phyloP scores from a whole-genome alignment of 257 asterid genomes.

The Solanum habrochaites region DNA sequence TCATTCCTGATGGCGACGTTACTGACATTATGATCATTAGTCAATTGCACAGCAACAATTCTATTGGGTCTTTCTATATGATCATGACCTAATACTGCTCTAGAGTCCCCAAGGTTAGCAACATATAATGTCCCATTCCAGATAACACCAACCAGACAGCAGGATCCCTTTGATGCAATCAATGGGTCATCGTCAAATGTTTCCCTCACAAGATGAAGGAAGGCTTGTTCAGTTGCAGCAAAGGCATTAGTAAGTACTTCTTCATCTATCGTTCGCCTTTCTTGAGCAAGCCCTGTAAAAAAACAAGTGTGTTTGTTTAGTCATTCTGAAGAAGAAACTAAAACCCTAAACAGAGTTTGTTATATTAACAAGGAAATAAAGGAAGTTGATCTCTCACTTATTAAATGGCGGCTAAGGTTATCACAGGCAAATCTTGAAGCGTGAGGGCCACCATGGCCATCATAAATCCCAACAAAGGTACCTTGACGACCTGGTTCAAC shows the following conservation, averaged over 20 bases:
- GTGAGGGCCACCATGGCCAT: slow-evolving; percentile 84
- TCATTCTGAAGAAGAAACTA: background rate
- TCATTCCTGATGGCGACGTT: slow-evolving; percentile 61
- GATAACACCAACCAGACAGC: slow-evolving; percentile 77
- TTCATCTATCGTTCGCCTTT: slow-evolving; percentile 40
- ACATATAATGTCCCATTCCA: slow-evolving; percentile 45
- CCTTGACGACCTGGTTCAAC: slow-evolving; percentile 53
- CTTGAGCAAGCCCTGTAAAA: slow-evolving; percentile 46
- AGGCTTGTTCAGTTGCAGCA: slow-evolving; percentile 56
- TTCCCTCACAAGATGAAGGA: slow-evolving; percentile 36
- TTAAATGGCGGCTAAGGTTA: slow-evolving; percentile 40
- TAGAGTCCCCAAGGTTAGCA: slow-evolving; percentile 82
- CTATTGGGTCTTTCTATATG: slow-evolving; percentile 25
- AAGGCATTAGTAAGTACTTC: slow-evolving; percentile 42
- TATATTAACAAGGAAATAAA: background rate
- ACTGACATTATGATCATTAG: slow-evolving; percentile 61
- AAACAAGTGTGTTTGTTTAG: background rate
- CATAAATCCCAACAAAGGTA: slow-evolving; percentile 72
- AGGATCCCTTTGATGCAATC: slow-evolving; percentile 58
- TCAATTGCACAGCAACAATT: slow-evolving; percentile 62
- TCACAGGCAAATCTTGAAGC: slow-evolving; percentile 49
- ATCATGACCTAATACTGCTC: slow-evolving; percentile 71
- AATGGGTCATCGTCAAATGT: slow-evolving; percentile 27
- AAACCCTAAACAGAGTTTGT: background rate
- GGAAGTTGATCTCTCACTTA: slow-evolving; percentile 34